These are phyloP conservation scores for Coprinellus micaceus DNA, from an alignment of 768 basidiomycete species.

Conservation along the genomic window DNA sequence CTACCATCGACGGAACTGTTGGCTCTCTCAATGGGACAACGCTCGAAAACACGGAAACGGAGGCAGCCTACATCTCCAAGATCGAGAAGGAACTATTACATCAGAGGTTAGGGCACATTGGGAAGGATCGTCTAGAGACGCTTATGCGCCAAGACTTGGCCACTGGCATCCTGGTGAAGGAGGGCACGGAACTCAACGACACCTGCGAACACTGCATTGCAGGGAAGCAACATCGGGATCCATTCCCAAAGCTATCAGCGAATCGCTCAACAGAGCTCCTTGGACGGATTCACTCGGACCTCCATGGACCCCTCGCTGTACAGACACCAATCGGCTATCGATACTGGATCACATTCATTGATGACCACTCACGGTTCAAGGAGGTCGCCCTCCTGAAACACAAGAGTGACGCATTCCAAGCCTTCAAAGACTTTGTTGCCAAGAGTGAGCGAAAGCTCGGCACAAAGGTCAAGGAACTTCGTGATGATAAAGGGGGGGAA, in stretches of 20 bases:
- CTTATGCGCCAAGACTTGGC: conserved; percentile 5
- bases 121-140: not conserved
- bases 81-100: not conserved
- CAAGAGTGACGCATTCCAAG: conserved; percentile 6
- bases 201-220: conserved; percentile 16
- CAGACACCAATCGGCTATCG: conserved; percentile 7
- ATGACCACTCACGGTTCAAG: conserved; percentile 3
- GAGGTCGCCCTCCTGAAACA: conserved; percentile 1
- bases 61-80: not conserved
- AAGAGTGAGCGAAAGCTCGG: conserved; percentile 26
- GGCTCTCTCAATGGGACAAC: not conserved
- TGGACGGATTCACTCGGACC: conserved; percentile 25
- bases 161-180: conserved; percentile 10
- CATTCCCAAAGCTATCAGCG: conserved; percentile 9
- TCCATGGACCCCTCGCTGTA: conserved; percentile 27
- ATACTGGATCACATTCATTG: conserved; percentile 13
- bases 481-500: conserved; percentile 34
- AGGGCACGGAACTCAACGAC: conserved; percentile 6
- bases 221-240: conserved; percentile 17
- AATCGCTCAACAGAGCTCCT: conserved; percentile 11
- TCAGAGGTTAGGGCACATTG: not conserved
- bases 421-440: conserved; percentile 21
- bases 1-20: not conserved
- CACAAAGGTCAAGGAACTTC: conserved; percentile 17
- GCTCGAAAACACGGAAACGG: not conserved